Percentiles rank a stretch among this genome's conserved stretches.
Conservation (phyloP, 2,329 filamentous ascomycete genomes). For the Teratosphaeria pseudoeucalypti region DNA sequence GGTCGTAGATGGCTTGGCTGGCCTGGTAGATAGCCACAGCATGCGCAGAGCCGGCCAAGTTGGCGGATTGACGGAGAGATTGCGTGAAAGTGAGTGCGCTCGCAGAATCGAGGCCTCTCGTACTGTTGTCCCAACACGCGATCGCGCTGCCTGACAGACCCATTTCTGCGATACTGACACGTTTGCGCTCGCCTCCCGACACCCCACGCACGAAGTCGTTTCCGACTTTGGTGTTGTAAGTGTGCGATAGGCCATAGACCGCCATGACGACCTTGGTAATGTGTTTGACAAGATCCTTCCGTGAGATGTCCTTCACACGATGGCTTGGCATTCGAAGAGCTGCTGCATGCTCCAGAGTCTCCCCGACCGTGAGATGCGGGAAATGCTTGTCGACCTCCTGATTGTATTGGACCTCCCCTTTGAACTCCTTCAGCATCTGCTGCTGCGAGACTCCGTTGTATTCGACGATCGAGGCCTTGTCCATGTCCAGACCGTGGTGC, state of each 20-base stretch:
- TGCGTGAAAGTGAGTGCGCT: slow-evolving; percentile 50
- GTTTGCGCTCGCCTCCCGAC: slow-evolving; percentile 43
- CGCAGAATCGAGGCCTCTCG: slow-evolving; percentile 44
- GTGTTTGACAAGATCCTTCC: slow-evolving; percentile 37
- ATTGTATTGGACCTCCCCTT: slow-evolving; percentile 34
- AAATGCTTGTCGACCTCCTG: slow-evolving; percentile 44
- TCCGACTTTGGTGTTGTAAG: slow-evolving; percentile 45
- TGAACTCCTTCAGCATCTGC: slow-evolving; percentile 38
- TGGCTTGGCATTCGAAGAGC: slow-evolving; percentile 40
- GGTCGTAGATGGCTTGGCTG: slow-evolving; percentile 44
- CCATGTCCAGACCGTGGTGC: slow-evolving; percentile 47
- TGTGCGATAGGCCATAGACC: slow-evolving; percentile 45
- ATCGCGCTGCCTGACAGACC: slow-evolving; percentile 30
- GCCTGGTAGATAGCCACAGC: slow-evolving; percentile 51
- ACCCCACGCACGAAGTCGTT: slow-evolving; percentile 53
- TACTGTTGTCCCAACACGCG: slow-evolving; percentile 37
- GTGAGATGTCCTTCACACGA: slow-evolving; percentile 26
- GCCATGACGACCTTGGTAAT: slow-evolving; percentile 43
- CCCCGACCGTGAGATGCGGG: slow-evolving; percentile 46
- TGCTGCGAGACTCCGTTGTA: slow-evolving; percentile 47
- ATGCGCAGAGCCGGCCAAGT: slow-evolving; percentile 40
- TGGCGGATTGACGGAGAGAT: slow-evolving; percentile 40
- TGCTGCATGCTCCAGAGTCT: slow-evolving; percentile 48
- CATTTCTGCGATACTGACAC: slow-evolving; percentile 51
- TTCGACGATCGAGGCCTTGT: slow-evolving; percentile 42